phyloP scores from a whole-genome alignment of 2,329 filamentous ascomycete species.

The Trichoderma sp. region DNA sequence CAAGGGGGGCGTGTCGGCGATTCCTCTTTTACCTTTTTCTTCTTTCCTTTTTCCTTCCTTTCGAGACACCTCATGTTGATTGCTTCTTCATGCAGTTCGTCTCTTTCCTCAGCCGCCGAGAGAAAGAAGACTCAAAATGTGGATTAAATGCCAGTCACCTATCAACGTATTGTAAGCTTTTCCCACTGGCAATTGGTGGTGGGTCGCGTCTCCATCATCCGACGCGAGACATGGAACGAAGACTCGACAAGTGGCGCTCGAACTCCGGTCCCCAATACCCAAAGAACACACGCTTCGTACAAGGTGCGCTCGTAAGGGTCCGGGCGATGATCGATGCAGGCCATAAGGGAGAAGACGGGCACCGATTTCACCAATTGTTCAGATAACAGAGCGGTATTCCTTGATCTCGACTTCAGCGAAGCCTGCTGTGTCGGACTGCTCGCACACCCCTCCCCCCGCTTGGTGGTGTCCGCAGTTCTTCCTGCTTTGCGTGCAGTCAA shows the following conservation, averaged over 20 bases:
- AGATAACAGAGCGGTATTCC: conserved; percentile 2
- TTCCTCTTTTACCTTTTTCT: not conserved
- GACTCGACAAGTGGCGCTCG: conserved; percentile 1
- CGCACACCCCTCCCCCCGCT: conserved; percentile 16
- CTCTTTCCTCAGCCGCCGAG: not conserved
- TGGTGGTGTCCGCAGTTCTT: not conserved
- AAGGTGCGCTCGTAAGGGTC: not conserved
- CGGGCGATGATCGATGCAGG: not conserved
- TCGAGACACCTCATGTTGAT: not conserved
- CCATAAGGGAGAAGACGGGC: conserved; percentile 1
- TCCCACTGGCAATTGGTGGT: conserved; percentile 16
- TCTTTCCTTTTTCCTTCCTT: not conserved
- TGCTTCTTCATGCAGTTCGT: conserved; percentile 14
- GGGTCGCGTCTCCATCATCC: conserved; percentile 17
- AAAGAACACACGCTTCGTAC: not conserved
- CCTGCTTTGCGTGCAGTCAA: conserved; percentile 15
- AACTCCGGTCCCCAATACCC: not conserved
- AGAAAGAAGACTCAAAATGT: conserved; percentile 16
- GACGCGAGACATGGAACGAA: conserved; percentile 26
- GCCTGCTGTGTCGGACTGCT: not conserved
- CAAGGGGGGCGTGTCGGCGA: conserved; percentile 12
- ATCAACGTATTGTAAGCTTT: not conserved
- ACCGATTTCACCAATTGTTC: not conserved
- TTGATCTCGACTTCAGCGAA: conserved; percentile 8
- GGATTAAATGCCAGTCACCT: conserved; percentile 7